phyloP scores from a whole-genome alignment of 495 filamentous ascomycete genomes.

The Talaromyces wortmannii region DNA sequence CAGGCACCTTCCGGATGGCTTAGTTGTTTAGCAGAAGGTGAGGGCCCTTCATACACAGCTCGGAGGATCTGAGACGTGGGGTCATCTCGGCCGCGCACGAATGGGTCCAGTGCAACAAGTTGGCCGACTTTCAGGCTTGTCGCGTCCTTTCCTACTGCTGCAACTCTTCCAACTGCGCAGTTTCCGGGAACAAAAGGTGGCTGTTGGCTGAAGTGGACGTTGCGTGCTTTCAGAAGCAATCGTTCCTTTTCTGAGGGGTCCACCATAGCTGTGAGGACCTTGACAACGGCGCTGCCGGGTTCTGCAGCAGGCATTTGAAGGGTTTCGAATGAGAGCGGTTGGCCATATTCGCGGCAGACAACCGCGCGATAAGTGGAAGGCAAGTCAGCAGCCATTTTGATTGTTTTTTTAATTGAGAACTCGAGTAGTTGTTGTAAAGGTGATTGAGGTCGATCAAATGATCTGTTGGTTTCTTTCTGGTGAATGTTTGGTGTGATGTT shows the following conservation, averaged over 20 bases:
- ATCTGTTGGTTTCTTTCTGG: no score
- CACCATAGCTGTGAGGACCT: slow-evolving; percentile 12
- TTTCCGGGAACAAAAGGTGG: slow-evolving; percentile 8
- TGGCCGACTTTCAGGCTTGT: neutral
- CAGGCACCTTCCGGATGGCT: slow-evolving; percentile 26
- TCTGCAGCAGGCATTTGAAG: slow-evolving; percentile 8
- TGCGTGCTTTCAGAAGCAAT: slow-evolving; percentile 1
- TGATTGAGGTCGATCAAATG: no score
- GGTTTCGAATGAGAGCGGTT: slow-evolving; percentile 7
- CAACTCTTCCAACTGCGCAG: slow-evolving; percentile 36
- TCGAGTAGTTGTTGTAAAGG: no score
- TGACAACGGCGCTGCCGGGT: slow-evolving; percentile 12
- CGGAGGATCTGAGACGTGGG: neutral
- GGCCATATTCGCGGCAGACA: slow-evolving; percentile 5
- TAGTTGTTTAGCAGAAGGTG: slow-evolving; percentile 8
- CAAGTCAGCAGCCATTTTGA: neutral
- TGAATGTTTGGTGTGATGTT: no score
- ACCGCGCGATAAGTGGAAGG: slow-evolving; percentile 9
- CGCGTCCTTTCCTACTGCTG: slow-evolving; percentile 27
- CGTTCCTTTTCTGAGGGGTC: neutral
- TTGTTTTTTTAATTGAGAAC: neutral
- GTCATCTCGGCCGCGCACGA: neutral
- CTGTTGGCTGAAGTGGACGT: slow-evolving; percentile 1
- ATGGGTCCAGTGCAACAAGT: neutral
- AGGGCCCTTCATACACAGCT: neutral